These are phyloP conservation scores for Sesbania bispinosa DNA, from an alignment of 306 rosid genomes.

Conservation along the genomic window DNA sequence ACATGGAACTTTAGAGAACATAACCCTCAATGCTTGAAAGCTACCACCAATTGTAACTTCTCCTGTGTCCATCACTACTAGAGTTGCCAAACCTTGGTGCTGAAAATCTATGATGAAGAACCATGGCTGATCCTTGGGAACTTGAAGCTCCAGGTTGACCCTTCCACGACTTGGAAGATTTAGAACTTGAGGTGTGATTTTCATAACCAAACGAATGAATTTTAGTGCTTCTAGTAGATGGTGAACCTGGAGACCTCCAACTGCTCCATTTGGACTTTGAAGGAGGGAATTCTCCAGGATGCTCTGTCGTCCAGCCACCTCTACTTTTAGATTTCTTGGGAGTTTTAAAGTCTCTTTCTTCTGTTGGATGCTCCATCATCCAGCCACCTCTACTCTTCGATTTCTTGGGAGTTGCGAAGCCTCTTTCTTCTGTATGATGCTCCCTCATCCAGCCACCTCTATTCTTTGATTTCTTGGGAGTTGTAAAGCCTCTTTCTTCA, in stretches of 20 bases:
- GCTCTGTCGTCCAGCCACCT: constrained; percentile 44
- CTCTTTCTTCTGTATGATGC: constrained; percentile 39
- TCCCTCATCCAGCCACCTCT: constrained; percentile 53
- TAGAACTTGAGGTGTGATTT: constrained; percentile 37
- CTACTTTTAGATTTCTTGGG: constrained; percentile 31
- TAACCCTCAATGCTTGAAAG: neutral
- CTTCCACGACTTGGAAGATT: constrained; percentile 27
- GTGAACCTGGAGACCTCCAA: constrained; percentile 46
- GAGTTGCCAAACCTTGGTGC: constrained; percentile 54
- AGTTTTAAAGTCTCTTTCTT: constrained; percentile 28
- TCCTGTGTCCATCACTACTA: constrained; percentile 33
- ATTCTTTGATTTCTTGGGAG: constrained; percentile 45
- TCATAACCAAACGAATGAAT: constrained; percentile 25
- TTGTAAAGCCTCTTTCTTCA: constrained; percentile 37
- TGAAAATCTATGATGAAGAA: constrained; percentile 41
- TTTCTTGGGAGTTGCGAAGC: constrained; percentile 25
- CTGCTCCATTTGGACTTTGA: constrained; percentile 23
- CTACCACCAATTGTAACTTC: constrained; percentile 57
- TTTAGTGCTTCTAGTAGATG: constrained; percentile 30
- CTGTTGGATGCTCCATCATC: constrained; percentile 37
- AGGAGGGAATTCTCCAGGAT: constrained; percentile 47
- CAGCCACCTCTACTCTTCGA: constrained; percentile 40
- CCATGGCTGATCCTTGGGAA: constrained; percentile 32
- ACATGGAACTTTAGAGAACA: neutral
- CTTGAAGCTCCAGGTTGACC: constrained; percentile 34